Evolutionary conservation across 306 rosid species (phyloP).

Genomic region (Ziziphus jujuba): DNA sequence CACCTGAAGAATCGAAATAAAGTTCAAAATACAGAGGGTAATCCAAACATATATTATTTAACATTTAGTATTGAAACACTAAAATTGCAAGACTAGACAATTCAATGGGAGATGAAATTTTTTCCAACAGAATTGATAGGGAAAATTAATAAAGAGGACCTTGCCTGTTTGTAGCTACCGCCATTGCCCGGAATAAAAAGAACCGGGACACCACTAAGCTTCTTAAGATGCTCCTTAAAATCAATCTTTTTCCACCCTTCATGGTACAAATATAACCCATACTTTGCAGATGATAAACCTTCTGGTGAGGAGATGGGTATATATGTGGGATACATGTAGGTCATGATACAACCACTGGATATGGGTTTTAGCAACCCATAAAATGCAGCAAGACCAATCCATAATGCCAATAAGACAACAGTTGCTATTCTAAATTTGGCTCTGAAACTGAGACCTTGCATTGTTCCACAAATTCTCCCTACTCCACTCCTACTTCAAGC

Average conservation of each 20-base stretch:
- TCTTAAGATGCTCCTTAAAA: slow-evolving; percentile 73
- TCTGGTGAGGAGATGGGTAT: slow-evolving; percentile 62
- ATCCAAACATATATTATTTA: slow-evolving; percentile 8
- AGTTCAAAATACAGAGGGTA: slow-evolving; percentile 10
- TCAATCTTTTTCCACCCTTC: slow-evolving; percentile 97
- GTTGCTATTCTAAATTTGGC: slow-evolving; percentile 57
- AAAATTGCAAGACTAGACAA: neutral
- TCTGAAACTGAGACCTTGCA: slow-evolving; percentile 59
- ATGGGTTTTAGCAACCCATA: slow-evolving; percentile 73
- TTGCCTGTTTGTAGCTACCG: slow-evolving; percentile 99
- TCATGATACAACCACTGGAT: slow-evolving; percentile 86
- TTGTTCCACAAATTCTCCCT: slow-evolving; percentile 21
- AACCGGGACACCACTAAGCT: slow-evolving; percentile 82
- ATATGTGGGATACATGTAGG: slow-evolving; percentile 95
- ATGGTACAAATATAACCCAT: slow-evolving; percentile 81
- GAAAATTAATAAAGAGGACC: slow-evolving; percentile 47
- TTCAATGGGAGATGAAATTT: neutral
- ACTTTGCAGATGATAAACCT: slow-evolving; percentile 56
- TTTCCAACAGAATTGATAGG: neutral
- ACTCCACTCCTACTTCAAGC: slow-evolving; percentile 11
- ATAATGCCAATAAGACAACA: slow-evolving; percentile 44
- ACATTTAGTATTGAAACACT: neutral
- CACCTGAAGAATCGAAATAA: slow-evolving; percentile 50
- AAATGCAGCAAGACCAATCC: slow-evolving; percentile 60
- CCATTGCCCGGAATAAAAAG: slow-evolving; percentile 99